A percentile compares a stretch with the other conserved stretches of the same genome.
These are phyloP conservation scores for Saposhnikovia divaricata DNA, from an alignment of 129 eudicot species.

Conservation along the genomic window DNA sequence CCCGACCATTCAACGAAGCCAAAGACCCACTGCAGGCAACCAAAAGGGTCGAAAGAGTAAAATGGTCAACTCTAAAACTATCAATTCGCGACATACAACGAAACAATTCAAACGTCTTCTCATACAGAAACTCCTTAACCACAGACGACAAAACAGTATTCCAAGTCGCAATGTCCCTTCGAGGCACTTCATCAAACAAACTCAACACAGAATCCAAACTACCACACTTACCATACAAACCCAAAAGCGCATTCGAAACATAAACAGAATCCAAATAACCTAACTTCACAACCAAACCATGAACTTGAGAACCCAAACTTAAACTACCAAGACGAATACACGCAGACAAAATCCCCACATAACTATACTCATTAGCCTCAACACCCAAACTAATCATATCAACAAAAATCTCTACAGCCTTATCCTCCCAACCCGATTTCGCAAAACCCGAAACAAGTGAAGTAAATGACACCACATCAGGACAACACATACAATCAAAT, in stretches of 20 bases:
- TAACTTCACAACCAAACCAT: conserved; percentile 47
- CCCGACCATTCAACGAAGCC: conserved; percentile 37
- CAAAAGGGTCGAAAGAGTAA: conserved; percentile 59
- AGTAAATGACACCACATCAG: conserved; percentile 63
- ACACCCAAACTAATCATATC: conserved; percentile 60
- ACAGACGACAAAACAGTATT: conserved; percentile 60
- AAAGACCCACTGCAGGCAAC: conserved; percentile 43
- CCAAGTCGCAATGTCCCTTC: conserved; percentile 65
- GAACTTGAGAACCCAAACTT: conserved; percentile 56
- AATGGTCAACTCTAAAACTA: conserved; percentile 35
- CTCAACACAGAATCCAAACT: conserved; percentile 36
- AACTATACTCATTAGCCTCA: conserved; percentile 64
- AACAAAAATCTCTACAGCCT: conserved; percentile 46
- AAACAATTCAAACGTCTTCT: conserved; percentile 44
- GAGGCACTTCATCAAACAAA: conserved; percentile 61
- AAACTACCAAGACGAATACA: conserved; percentile 45
- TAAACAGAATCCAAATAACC: conserved; percentile 38
- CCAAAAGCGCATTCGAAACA: conserved; percentile 73
- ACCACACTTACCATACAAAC: conserved; percentile 59
- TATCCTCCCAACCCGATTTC: conserved; percentile 34
- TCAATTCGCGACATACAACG: conserved; percentile 33
- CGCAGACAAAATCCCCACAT: conserved; percentile 76
- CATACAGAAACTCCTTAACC: conserved; percentile 43
- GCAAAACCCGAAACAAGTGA: conserved; percentile 63
- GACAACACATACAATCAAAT: conserved; percentile 28